Evolutionary conservation across 148 eudicot species (phyloP).

Genomic region (Simmondsia chinensis): DNA sequence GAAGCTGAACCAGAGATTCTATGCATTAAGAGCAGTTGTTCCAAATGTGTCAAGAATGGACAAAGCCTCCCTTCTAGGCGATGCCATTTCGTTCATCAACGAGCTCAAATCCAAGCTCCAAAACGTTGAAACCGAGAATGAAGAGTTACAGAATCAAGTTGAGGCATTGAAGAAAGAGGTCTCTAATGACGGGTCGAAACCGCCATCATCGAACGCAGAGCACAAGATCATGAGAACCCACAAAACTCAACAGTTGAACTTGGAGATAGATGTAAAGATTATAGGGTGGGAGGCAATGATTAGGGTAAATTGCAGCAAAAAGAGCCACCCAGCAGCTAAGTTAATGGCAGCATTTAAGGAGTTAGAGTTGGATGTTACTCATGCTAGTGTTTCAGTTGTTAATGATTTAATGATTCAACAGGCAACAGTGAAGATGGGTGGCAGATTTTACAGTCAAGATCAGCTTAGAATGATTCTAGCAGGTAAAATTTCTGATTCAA

Average conservation of each 20-base stretch:
- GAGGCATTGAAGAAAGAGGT: slow-evolving; percentile 56
- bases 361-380: slow-evolving; percentile 65
- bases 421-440: slow-evolving; percentile 69
- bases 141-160: slow-evolving; percentile 32
- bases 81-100: slow-evolving; percentile 38
- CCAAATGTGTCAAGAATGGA: slow-evolving; percentile 47
- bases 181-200: too few relatives aligned
- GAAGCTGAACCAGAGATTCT: slow-evolving; percentile 33
- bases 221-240: too few relatives aligned
- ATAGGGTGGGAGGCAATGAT: slow-evolving; percentile 89
- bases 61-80: slow-evolving; percentile 69
- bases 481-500: slow-evolving; percentile 36
- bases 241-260: slow-evolving; percentile 17
- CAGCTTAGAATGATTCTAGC: slow-evolving; percentile 52
- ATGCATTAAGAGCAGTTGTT: slow-evolving; percentile 28
- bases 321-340: slow-evolving; percentile 81
- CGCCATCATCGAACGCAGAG: too few relatives aligned
- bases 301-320: slow-evolving; percentile 56
- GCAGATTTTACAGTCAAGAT: slow-evolving; percentile 54
- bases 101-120: slow-evolving; percentile 62
- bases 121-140: slow-evolving; percentile 35
- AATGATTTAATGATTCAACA: slow-evolving; percentile 94
- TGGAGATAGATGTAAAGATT: slow-evolving; percentile 77
- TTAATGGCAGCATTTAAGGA: slow-evolving; percentile 73
- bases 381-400: slow-evolving; percentile 79